Evolutionary conservation across 805 yeast species (phyloP), one percentile per base, ranked within the genome.

Genomic region (Starmerella powellii): DNA sequence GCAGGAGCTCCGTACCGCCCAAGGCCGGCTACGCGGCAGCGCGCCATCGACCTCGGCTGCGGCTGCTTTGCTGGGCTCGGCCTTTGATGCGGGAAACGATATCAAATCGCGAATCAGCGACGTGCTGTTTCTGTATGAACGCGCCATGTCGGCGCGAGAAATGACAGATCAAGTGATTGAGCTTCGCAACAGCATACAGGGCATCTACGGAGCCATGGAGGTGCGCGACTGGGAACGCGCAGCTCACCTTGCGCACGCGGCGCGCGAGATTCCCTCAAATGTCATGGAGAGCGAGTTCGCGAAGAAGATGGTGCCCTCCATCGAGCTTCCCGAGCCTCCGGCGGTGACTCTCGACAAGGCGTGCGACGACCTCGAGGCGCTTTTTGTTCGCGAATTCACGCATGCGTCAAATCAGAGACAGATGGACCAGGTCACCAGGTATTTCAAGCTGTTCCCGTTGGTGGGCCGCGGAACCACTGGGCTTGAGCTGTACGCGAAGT

Each of bases 371-470:
- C 65, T 91, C 44, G 75, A 73, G 4, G 57, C 57, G 1, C 61
- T 74, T 2, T 85, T 87, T 54, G 62, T 67, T 28, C 55, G 64
- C 10, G 78, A 78, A 50, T 91, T 91, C 60, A 70, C 70, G 36
- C 67, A 68, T 32, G 94, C 95, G 0, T 80, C 95, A 1, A 59
- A 63, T 10, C 62, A 64, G 0, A 74, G 73, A 41, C 76, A 84
- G 52, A 83, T 83, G 42, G 76, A 73, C 34, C 68, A 74, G 41
- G 64, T 91, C 40, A 83, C 95, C 0, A 67, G 76, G 42, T 83
- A 77, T 58, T 91, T 88, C 64, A 80, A 81, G 53, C 64, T 86
- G 52, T 88, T 91, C 58, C 98, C 98, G 10, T 65, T 87, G 41
- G 78, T 91, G 31, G 83, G 83, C 6, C 73, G 79, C 56, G 73